Evolutionary conservation across 2,329 filamentous ascomycete species (phyloP), one percentile per base, ranked within the genome.

Genomic region (Periconia digitata): DNA sequence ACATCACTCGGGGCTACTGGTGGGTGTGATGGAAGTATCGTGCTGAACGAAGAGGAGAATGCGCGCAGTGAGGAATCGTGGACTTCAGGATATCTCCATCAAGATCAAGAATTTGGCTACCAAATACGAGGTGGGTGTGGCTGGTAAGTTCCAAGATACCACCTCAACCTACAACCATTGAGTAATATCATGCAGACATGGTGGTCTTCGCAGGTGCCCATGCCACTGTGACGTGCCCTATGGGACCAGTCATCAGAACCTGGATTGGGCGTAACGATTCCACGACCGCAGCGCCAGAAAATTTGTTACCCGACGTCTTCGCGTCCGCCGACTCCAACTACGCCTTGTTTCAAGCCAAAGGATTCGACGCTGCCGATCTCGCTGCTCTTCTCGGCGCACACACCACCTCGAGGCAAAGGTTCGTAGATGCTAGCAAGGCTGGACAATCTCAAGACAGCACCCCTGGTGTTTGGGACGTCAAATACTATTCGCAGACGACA

Each of bases 361-460:
- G 64, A 0, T 69, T 71, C 36, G 37, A 42, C 1, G 57, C 64
- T 12, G 66, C 69, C 44, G 60, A 62, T 6, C 59, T 71, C 12
- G 55, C 56, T n/a, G 67, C 66, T 1, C 55, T 70, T 1, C 47
- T 69, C 2, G 67, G 67, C 37, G 67, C 67, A 3, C 67, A 69
- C 45, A 62, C 60, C 1, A 64, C 64, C 2, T 59, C 54, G 13
- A 51, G 64, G 48, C 66, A 69, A 40, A 56, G 55, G 49, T 55
- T 60, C 44, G 57, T 66, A 32, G 55, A 68, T 39, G 40, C 53
- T 1, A 46, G 37, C 8, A 47, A 54, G 6, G 39, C 50, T 2
- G 57, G 56, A 8, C 57, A 53, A 12, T 60, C 65, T 2, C 66
- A 69, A 46, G 65, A 70, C 46, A 48, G 53, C 32, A 68, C 63